Evolutionary conservation across 805 yeast genomes (phyloP).

Genomic region (Candida patagonica): DNA sequence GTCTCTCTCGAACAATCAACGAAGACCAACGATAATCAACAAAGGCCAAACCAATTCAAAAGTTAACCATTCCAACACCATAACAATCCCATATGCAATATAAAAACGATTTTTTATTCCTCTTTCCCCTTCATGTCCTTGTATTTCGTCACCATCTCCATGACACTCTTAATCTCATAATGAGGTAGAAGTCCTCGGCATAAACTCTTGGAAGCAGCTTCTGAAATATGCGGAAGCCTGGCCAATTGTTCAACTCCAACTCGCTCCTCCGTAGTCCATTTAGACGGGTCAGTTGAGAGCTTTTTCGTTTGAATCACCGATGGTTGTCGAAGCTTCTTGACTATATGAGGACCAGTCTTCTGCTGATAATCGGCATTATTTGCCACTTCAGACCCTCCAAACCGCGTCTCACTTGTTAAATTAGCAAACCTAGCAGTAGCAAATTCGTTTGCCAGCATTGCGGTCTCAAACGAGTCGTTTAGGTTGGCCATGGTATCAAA

Average conservation of each 20-base stretch:
- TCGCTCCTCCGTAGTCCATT: constrained; percentile 6
- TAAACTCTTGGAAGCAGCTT: background rate
- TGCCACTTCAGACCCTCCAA: background rate
- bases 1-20: too few relatives aligned
- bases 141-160: constrained; percentile 4
- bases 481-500: background rate
- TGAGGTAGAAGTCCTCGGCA: constrained; percentile 6
- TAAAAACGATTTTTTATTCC: background rate
- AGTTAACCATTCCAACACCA: too few relatives aligned
- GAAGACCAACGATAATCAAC: too few relatives aligned
- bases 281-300: background rate
- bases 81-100: too few relatives aligned
- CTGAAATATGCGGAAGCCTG: background rate
- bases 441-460: constrained; percentile 4
- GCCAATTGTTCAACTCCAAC: constrained; percentile 2
- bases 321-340: constrained; percentile 2
- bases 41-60: too few relatives aligned
- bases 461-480: constrained; percentile 1
- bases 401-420: background rate
- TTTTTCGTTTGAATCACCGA: background rate
- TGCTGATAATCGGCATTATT: background rate
- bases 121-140: background rate
- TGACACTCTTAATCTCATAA: constrained; percentile 4
- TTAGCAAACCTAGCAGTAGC: constrained; percentile 5
- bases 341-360: background rate